phyloP scores from a whole-genome alignment of 2,329 filamentous ascomycete species.

The Neofusicoccum umdonicola region DNA sequence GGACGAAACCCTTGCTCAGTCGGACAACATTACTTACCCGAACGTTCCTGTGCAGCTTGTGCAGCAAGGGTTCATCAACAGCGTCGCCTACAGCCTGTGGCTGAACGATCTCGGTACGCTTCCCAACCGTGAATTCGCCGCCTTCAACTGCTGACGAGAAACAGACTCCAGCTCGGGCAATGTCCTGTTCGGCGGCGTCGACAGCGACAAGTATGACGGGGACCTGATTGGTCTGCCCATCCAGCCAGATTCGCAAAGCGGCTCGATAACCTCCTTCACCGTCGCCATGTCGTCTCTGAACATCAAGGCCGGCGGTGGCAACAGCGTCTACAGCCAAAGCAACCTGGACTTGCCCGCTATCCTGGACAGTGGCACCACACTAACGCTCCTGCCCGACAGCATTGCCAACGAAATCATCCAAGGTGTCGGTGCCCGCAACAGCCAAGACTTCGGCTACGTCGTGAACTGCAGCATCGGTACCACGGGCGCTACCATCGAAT shows the following conservation, averaged over 20 bases:
- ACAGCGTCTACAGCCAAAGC: slow-evolving; percentile 4
- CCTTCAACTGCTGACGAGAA: not conserved
- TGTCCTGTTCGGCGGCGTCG: slow-evolving; percentile 74
- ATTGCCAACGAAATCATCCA: slow-evolving; percentile 24
- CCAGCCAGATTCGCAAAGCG: slow-evolving; percentile 5
- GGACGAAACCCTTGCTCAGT: slow-evolving; percentile 1
- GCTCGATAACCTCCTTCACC: slow-evolving; percentile 3
- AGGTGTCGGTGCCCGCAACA: slow-evolving; percentile 1
- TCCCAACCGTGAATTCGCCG: slow-evolving; percentile 42
- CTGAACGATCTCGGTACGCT: slow-evolving; percentile 58
- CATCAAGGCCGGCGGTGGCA: slow-evolving; percentile 1
- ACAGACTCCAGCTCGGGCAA: slow-evolving; percentile 50
- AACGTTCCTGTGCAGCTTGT: slow-evolving; percentile 69
- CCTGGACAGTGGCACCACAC: slow-evolving; percentile 68
- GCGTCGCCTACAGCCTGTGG: slow-evolving; percentile 62
- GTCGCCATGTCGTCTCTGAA: slow-evolving; percentile 8
- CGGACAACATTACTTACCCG: slow-evolving; percentile 48
- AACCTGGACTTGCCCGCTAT: slow-evolving; percentile 38
- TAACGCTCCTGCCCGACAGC: slow-evolving; percentile 63
- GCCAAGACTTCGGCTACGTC: not conserved
- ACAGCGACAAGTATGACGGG: slow-evolving; percentile 63
- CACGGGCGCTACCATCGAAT: not conserved
- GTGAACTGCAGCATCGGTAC: slow-evolving; percentile 6
- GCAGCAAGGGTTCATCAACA: slow-evolving; percentile 58
- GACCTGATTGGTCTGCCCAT: slow-evolving; percentile 66